Percentiles rank a stretch among this genome's conserved stretches.
phyloP scores from a whole-genome alignment of 345 rosid species.

The Lenwebbia sp. region DNA sequence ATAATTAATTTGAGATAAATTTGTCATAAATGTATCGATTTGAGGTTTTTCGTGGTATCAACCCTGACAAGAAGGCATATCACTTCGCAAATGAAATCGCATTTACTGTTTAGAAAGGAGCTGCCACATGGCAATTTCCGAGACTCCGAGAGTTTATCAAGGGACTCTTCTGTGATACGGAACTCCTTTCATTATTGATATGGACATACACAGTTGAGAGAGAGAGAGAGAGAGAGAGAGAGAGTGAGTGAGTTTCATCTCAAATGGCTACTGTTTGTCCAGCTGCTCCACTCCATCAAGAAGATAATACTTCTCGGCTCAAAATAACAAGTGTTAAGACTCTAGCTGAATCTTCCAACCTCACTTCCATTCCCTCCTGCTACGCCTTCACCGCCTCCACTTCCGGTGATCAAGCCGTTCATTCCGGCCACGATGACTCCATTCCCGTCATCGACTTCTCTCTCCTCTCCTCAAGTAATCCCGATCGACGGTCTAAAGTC shows the following conservation, averaged over 20 bases:
- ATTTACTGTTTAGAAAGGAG: background rate
- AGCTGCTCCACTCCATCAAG: background rate
- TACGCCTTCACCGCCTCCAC: background rate
- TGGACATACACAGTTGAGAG: background rate
- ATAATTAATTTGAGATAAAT: too few relatives aligned
- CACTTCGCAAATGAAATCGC: background rate
- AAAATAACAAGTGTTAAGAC: background rate
- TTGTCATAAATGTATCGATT: too few relatives aligned
- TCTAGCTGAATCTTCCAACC: background rate
- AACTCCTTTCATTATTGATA: background rate
- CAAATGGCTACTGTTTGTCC: background rate
- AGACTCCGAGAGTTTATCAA: background rate
- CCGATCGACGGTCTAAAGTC: conserved; percentile 15
- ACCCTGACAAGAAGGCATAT: background rate
- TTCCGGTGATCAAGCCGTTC: background rate
- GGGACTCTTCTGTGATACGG: background rate
- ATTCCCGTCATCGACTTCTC: conserved; percentile 44
- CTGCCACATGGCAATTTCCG: background rate
- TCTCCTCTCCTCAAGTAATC: conserved; percentile 18
- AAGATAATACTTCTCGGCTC: background rate
- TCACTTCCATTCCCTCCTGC: background rate
- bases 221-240: background rate
- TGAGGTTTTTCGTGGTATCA: too few relatives aligned
- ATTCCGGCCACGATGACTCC: background rate
- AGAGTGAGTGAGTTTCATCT: background rate